These are phyloP conservation scores for Ophiostoma sp. DNA, from an alignment of 2,329 filamentous ascomycete genomes.

Conservation along the genomic window DNA sequence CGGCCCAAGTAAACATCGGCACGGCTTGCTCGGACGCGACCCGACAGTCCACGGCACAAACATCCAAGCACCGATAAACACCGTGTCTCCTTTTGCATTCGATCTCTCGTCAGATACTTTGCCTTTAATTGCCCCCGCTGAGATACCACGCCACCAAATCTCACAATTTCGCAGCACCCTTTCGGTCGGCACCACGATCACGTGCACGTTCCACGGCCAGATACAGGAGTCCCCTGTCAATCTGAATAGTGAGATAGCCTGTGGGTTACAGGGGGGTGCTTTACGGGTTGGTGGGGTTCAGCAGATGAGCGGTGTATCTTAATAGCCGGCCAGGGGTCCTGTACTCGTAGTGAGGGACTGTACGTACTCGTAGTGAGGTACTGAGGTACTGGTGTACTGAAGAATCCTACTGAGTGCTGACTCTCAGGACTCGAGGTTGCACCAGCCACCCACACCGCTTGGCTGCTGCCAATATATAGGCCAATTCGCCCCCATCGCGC, in stretches of 20 bases:
- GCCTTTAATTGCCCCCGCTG: neutral
- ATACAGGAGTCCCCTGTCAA: neutral
- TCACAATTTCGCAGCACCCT: neutral
- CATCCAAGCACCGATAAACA: neutral
- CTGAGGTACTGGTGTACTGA: no score
- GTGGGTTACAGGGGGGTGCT: constrained; percentile 10
- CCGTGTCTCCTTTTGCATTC: neutral
- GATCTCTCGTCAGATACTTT: no score
- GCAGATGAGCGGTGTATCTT: constrained; percentile 5
- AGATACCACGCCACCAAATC: neutral
- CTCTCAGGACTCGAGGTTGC: no score
- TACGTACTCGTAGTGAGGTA: no score
- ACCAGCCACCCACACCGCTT: constrained; percentile 7
- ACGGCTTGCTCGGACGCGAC: neutral
- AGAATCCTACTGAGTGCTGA: no score
- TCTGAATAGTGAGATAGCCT: neutral
- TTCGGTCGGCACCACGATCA: neutral
- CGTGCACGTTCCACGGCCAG: neutral
- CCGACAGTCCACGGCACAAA: neutral
- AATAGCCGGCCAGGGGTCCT: neutral
- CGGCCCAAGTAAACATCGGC: neutral
- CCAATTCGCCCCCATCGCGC: constrained; percentile 4
- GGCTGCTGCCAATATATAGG: neutral
- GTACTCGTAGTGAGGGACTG: no score
- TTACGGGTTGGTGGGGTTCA: constrained; percentile 3